Conservation (phyloP, 345 rosid species). For the Arabidopsis suecica region DNA sequence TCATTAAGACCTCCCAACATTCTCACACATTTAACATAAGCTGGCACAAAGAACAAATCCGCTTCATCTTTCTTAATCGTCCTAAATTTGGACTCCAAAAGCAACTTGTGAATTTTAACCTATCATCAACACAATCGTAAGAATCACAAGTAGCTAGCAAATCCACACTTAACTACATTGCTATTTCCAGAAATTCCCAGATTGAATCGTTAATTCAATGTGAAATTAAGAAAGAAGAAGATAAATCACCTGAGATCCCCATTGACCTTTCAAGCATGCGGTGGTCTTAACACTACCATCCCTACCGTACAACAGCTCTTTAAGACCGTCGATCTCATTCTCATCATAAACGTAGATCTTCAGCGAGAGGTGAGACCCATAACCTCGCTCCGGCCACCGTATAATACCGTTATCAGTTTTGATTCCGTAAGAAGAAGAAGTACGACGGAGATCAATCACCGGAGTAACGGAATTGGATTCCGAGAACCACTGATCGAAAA, state of each 20-base stretch:
- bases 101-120: slow-evolving; percentile 86
- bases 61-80: slow-evolving; percentile 82
- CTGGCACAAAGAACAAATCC: slow-evolving; percentile 92
- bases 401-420: slow-evolving; percentile 42
- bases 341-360: slow-evolving; percentile 91
- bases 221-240: slow-evolving; percentile 9
- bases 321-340: slow-evolving; percentile 80
- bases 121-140: slow-evolving; percentile 40
- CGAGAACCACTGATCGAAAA: slow-evolving; percentile 66
- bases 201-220: neutral
- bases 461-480: slow-evolving; percentile 46
- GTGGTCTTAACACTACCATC: slow-evolving; percentile 62
- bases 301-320: slow-evolving; percentile 71
- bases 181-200: slow-evolving; percentile 1
- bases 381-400: slow-evolving; percentile 70
- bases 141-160: neutral
- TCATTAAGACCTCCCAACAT: slow-evolving; percentile 95
- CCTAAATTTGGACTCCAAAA: slow-evolving; percentile 69
- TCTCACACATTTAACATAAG: slow-evolving; percentile 87
- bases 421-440: slow-evolving; percentile 22
- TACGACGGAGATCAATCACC: slow-evolving; percentile 22
- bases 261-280: slow-evolving; percentile 84
- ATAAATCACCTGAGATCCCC: slow-evolving; percentile 91
- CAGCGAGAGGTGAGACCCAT: slow-evolving; percentile 65
- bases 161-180: slow-evolving; percentile 7